Evolutionary conservation across 1,284 basidiomycete species (phyloP).

Genomic region (Mrakiaceae sp.): DNA sequence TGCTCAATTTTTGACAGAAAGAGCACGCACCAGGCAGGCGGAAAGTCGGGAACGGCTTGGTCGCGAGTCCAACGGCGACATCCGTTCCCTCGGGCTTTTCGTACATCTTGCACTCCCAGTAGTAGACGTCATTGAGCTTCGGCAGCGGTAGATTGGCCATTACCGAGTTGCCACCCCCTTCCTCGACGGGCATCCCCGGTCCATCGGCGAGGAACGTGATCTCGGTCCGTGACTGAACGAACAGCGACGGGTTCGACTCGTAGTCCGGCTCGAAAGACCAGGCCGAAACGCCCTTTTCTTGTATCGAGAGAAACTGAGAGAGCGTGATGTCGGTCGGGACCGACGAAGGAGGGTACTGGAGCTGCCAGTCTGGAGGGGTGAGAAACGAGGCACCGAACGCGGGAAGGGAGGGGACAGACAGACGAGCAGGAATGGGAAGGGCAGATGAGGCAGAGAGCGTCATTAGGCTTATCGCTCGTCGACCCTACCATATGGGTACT

Average conservation of each 20-base stretch:
- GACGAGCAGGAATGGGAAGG: background rate
- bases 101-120: constrained; percentile 97
- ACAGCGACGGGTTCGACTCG: constrained; percentile 75
- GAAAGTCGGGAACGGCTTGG: constrained; percentile 89
- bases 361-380: constrained; percentile 60
- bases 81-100: constrained; percentile 75
- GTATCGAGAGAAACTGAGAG: constrained; percentile 91
- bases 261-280: constrained; percentile 97
- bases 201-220: constrained; percentile 93
- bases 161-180: constrained; percentile 64
- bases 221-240: constrained; percentile 87
- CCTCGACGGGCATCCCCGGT: constrained; percentile 47
- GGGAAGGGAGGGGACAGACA: background rate
- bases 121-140: constrained; percentile 93
- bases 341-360: constrained; percentile 84
- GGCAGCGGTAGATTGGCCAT: constrained; percentile 90
- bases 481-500: too few relatives aligned
- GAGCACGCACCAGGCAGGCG: constrained; percentile 48
- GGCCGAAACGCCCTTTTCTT: constrained; percentile 93
- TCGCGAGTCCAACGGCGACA: constrained; percentile 79
- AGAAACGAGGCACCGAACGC: background rate
- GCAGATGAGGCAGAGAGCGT: background rate
- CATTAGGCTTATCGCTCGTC: too few relatives aligned
- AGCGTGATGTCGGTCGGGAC: constrained; percentile 89
- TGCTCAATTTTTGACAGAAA: constrained; percentile 17